Base-by-base conservation (phyloP, 805 yeast species). In the Lipomyces lipofer region DNA sequence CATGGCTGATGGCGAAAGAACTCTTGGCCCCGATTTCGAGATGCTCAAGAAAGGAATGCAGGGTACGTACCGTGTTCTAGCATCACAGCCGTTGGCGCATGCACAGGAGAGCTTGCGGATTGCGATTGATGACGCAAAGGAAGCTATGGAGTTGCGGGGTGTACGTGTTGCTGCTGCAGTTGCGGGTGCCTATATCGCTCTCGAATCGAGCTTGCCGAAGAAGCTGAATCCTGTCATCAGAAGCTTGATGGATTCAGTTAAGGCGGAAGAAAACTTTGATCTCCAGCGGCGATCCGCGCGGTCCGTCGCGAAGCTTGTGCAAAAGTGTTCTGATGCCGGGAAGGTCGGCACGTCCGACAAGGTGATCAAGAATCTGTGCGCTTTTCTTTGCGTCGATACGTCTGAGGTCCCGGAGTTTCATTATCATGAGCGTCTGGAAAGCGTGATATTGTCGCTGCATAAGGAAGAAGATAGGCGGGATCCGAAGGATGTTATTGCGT, bases 391-490 rank as follows among this genome's bases (percentile, higher is more conserved):
- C 72, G 97, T 91, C 29, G 99, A 92, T 67, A 89, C 97, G 0
- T 81, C 94, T 2, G 97, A 91, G 67, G 97, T 92, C 29, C 99
- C 99, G 1, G 97, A 89, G 65, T 94, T 88, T 66, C 75, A 76
- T 13, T 84, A 86, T 43, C 86, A 87, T 63, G 78, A 79, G 35
- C 69, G 71, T 12, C 73, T 77, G 52, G 75, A 70, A 15, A 81
- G 79, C 43, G 73, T 73, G 12, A 85, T 92, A 10, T 71, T 91
- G 49, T 88, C 97, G 1, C 75, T 90, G 62, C 75, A 81, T 51
- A 88, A 88, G 63, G 97, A 89, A 62, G 95, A 88, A 60, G 81
- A 84, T 28, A 43, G 60, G 19, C 55, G 82, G 0, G 85, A 82
- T 56, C 81, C 84, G 4, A 77, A 78, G 13, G 90, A 84, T 58